Base-by-base conservation (phyloP, 345 rosid species). In the Lepidium africanum region DNA sequence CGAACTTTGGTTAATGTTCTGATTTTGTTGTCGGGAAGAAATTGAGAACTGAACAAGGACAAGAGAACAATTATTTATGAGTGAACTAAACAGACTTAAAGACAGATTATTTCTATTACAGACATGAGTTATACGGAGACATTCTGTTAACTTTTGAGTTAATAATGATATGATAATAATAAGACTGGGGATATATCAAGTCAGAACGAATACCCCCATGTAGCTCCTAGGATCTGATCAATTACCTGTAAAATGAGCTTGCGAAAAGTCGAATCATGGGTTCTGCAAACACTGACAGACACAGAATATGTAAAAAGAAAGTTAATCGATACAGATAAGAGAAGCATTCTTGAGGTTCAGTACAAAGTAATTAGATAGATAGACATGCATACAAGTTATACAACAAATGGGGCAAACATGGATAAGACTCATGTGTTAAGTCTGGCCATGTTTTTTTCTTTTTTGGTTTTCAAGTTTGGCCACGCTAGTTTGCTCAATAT, bases 241-340 rank as follows among this genome's bases (percentile, higher is more conserved):
- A 71, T 54, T 87, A 30, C 96, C 96, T 2, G 86, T 47, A 62
- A 90, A 93, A 76, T 91, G 88, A 70, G 96, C 97, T 76, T 91
- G 97, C 9, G 99, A 94, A 81, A 94, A 94, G 82, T 94, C 97
- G 39, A 91, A 94, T 57, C 96, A 96, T 0, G 96, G 99, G 73
- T 94, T 94, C 99, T 87, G 97, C 78, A 72, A 21, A 46, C 52
- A 25, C 55, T 41, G 7, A 63, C 2, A 39, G 5, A 48, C 7
- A 54, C 10, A 6, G 11, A 27, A 45, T 4, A 45, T 8, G 19
- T 70, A 1, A 52, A 25, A 43, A 7, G 3, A 50, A 15, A 1
- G 10, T 17, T 19, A 2, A 7, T 19, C 23, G 2, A 21, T 1
- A 21, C 23, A 21, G 2, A 21, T 1, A 21, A 21, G 23, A 21